Evolutionary conservation across 345 rosid species (phyloP).

Genomic region (Sonneratia alba): DNA sequence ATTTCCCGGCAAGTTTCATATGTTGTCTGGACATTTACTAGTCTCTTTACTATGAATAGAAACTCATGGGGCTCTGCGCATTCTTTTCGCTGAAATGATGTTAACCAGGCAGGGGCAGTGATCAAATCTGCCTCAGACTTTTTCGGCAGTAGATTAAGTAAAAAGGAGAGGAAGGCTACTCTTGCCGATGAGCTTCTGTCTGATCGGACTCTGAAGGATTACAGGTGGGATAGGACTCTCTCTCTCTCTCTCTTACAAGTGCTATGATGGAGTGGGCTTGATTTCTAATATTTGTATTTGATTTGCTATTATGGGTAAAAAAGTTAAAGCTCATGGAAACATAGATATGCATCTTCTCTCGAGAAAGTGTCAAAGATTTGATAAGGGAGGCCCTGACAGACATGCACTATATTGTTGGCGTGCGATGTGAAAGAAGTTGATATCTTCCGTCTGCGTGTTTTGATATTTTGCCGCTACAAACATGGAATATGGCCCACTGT

Average conservation of each 20-base stretch:
- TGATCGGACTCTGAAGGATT: constrained; percentile 37
- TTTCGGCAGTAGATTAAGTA: constrained; percentile 55
- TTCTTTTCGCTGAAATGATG: neutral
- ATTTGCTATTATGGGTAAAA: neutral
- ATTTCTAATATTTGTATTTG: neutral
- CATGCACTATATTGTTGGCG: neutral
- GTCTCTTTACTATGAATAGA: neutral
- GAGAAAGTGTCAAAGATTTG: neutral
- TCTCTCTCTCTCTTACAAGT: neutral
- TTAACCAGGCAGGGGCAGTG: constrained; percentile 66
- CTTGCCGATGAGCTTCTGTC: constrained; percentile 81
- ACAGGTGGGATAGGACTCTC: constrained; percentile 34
- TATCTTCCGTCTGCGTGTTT: neutral
- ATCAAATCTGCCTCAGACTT: constrained; percentile 60
- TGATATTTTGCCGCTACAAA: neutral
- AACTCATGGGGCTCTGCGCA: neutral
- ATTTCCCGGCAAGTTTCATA: constrained; percentile 63
- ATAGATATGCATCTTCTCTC: neutral
- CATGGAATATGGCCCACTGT: neutral
- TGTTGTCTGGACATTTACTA: neutral
- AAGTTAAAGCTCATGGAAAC: neutral
- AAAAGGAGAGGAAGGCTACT: constrained; percentile 73
- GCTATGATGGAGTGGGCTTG: neutral
- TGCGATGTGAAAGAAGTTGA: neutral
- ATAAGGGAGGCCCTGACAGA: neutral